phyloP scores from a whole-genome alignment of 257 asterid genomes.

The Ilex asprella region DNA sequence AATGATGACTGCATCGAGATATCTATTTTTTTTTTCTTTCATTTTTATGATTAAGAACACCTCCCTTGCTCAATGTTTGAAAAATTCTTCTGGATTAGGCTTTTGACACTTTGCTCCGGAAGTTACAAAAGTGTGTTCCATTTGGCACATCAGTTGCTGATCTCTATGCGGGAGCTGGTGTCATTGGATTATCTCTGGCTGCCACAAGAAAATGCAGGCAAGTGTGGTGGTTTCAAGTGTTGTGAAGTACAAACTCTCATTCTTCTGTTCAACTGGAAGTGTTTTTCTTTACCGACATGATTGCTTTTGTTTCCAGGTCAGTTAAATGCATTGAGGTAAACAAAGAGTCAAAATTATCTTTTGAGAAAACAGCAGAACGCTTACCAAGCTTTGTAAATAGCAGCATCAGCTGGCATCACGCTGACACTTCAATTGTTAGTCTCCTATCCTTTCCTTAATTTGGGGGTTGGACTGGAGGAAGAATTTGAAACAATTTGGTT shows the following conservation, averaged over 20 bases:
- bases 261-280: conserved; percentile 6
- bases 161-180: conserved; percentile 97
- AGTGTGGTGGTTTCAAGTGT: conserved; percentile 14
- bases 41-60: too few species aligned
- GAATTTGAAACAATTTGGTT: too few species aligned
- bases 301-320: conserved; percentile 43
- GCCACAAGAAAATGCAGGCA: conserved; percentile 81
- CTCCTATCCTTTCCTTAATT: neutral
- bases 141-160: conserved; percentile 85
- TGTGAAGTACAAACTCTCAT: conserved; percentile 4
- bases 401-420: conserved; percentile 96
- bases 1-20: too few species aligned
- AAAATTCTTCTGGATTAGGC: conserved; percentile 43
- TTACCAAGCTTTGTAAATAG: conserved; percentile 44
- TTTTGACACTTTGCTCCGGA: conserved; percentile 74
- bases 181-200: conserved; percentile 87
- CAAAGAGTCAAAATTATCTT: conserved; percentile 76
- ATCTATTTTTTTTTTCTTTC: too few species aligned
- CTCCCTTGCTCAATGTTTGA: too few species aligned
- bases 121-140: conserved; percentile 72
- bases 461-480: too few species aligned
- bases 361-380: conserved; percentile 84
- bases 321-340: conserved; percentile 92
- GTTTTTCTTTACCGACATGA: neutral
- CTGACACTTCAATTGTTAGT: conserved; percentile 70